Evolutionary conservation across 2,329 filamentous ascomycete genomes (phyloP).

Genomic region (Huntiella abstrusa): DNA sequence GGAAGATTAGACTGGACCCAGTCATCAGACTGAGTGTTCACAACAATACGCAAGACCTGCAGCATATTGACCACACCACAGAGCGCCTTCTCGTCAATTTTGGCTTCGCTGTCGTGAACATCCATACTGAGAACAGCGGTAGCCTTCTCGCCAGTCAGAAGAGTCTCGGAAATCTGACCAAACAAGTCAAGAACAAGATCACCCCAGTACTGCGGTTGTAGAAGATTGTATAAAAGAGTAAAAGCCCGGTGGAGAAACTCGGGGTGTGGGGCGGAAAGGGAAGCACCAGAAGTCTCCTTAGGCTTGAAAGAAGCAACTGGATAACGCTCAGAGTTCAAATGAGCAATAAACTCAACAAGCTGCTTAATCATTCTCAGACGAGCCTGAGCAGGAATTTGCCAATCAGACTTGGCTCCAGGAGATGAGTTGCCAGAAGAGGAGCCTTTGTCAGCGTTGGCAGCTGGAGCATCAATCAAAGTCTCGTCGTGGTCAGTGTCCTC

Average conservation of each 20-base stretch:
- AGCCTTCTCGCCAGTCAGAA: slow-evolving; percentile 67
- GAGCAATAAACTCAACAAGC: slow-evolving; percentile 84
- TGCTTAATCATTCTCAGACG: slow-evolving; percentile 82
- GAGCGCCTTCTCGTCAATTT: slow-evolving; percentile 48
- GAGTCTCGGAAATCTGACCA: slow-evolving; percentile 62
- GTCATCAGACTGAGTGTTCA: slow-evolving; percentile 73
- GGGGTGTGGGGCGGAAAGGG: slow-evolving; percentile 19
- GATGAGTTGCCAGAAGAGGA: neutral
- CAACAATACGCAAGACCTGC: slow-evolving; percentile 74
- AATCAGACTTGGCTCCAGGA: slow-evolving; percentile 34
- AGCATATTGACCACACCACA: slow-evolving; percentile 59
- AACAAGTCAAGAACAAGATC: slow-evolving; percentile 86
- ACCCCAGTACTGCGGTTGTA: slow-evolving; percentile 78
- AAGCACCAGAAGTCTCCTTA: slow-evolving; percentile 29
- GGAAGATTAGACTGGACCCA: slow-evolving; percentile 71
- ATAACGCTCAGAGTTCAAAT: slow-evolving; percentile 61
- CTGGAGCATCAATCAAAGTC: neutral
- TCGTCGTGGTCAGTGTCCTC: slow-evolving; percentile 30
- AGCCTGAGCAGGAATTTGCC: slow-evolving; percentile 45
- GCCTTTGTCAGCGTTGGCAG: neutral
- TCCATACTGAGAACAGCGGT: slow-evolving; percentile 38
- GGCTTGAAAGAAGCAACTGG: slow-evolving; percentile 53
- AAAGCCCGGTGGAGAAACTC: slow-evolving; percentile 50
- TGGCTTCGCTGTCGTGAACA: slow-evolving; percentile 42
- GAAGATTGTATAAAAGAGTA: slow-evolving; percentile 59